These are phyloP conservation scores for Sclerotinia sclerotiorum DNA, from an alignment of 2,329 filamentous ascomycete species.

Conservation along the genomic window DNA sequence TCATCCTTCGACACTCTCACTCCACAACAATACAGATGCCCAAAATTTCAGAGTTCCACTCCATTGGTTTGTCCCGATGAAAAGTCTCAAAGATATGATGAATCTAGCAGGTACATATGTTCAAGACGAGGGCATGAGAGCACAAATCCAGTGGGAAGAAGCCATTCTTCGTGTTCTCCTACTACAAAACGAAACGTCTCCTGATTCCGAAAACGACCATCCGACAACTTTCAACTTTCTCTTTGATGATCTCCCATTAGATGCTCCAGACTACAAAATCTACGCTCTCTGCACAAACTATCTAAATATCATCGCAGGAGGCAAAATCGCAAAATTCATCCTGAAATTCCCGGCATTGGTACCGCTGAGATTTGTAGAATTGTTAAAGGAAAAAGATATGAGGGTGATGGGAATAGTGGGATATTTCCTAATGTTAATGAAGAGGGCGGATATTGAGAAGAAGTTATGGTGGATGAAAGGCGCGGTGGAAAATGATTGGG, in stretches of 20 bases:
- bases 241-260: neutral
- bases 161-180: neutral
- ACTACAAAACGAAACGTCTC: neutral
- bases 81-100: slow-evolving; percentile 7
- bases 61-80: slow-evolving; percentile 18
- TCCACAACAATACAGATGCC: neutral
- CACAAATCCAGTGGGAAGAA: slow-evolving; percentile 2
- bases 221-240: slow-evolving; percentile 8
- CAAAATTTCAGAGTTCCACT: neutral
- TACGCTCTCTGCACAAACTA: neutral
- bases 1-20: neutral
- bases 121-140: neutral
- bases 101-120: neutral
- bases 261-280: neutral
- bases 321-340: neutral
- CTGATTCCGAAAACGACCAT: neutral
- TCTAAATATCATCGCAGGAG: neutral
- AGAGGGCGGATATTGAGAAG: neutral
- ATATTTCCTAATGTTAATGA: slow-evolving; percentile 20
- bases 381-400: slow-evolving; percentile 4
- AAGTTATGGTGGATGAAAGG: slow-evolving; percentile 16
- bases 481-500: slow-evolving; percentile 3
- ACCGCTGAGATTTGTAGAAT: neutral
- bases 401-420: slow-evolving; percentile 6
- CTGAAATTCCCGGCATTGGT: slow-evolving; percentile 9